Evolutionary conservation across 2,329 filamentous ascomycete species (phyloP).

Genomic region (Beauveria sp.): DNA sequence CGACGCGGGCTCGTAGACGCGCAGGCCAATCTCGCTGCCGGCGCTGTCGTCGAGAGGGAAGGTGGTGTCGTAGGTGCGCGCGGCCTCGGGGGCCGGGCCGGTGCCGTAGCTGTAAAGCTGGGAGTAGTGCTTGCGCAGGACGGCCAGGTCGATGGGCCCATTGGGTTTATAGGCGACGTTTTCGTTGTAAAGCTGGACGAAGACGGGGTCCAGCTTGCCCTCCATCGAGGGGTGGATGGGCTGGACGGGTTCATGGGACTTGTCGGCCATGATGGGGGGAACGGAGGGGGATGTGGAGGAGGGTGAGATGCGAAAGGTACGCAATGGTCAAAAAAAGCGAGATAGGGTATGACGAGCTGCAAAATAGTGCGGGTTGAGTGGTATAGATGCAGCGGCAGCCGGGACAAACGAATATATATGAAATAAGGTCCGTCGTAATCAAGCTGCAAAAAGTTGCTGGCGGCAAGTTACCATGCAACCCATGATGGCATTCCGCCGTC

Average conservation of each 20-base stretch:
- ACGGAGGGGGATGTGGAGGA: neutral
- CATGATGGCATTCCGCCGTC: too few relatives aligned
- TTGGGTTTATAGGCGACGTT: constrained; percentile 33
- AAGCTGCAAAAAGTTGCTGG: too few relatives aligned
- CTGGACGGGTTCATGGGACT: constrained; percentile 36
- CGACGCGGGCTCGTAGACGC: constrained; percentile 36
- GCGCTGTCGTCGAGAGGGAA: constrained; percentile 25
- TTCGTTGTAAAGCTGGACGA: constrained; percentile 40
- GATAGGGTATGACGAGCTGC: too few relatives aligned
- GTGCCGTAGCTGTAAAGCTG: constrained; percentile 38
- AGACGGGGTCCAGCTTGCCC: constrained; percentile 37
- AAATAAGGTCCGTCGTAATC: too few relatives aligned
- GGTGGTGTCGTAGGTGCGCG: constrained; percentile 29
- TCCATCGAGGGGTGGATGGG: constrained; percentile 40
- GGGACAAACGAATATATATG: too few relatives aligned
- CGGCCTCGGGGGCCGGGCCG: constrained; percentile 32
- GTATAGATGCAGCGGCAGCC: too few relatives aligned
- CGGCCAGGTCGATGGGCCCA: constrained; percentile 30
- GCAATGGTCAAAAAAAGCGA: neutral
- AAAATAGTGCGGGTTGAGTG: too few relatives aligned
- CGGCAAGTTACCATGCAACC: too few relatives aligned
- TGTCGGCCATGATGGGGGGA: constrained; percentile 12
- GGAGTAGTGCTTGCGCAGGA: constrained; percentile 34
- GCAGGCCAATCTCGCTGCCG: constrained; percentile 24
- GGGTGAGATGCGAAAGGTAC: neutral